A percentile compares a stretch with the other conserved stretches of the same genome.
Evolutionary conservation across 1,284 basidiomycete genomes (phyloP).

Genomic region (Rhodotorula glutinis): DNA sequence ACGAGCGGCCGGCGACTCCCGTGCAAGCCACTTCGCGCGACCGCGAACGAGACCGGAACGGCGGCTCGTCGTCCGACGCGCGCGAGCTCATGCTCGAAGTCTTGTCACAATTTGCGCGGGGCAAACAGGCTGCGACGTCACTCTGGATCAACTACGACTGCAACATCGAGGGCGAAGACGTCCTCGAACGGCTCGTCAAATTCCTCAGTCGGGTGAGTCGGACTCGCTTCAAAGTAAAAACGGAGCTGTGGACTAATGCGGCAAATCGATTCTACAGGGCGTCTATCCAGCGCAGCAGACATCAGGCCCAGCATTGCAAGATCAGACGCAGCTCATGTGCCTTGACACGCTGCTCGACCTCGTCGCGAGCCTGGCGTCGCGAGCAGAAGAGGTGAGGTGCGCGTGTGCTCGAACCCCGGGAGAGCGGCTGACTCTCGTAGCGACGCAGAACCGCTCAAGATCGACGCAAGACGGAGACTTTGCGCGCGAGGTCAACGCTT

Average conservation of each 20-base stretch:
- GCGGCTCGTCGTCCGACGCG: constrained; percentile 56
- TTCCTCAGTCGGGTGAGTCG: constrained; percentile 62
- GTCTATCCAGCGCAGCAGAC: constrained; percentile 63
- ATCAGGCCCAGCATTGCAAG: constrained; percentile 50
- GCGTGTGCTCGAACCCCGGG: too few species aligned
- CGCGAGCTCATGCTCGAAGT: constrained; percentile 88
- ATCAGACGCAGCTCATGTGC: constrained; percentile 78
- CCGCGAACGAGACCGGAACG: constrained; percentile 16
- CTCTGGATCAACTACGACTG: constrained; percentile 97
- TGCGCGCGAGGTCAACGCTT: constrained; percentile 60
- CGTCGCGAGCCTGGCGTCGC: constrained; percentile 80
- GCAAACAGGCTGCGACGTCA: constrained; percentile 86
- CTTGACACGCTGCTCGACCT: constrained; percentile 84
- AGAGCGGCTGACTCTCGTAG: too few species aligned
- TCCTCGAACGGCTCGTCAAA: constrained; percentile 85
- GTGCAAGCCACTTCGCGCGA: constrained; percentile 42
- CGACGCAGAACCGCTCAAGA: too few species aligned
- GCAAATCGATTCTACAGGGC: constrained; percentile 54
- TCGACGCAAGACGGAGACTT: constrained; percentile 54
- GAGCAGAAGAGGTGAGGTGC: constrained; percentile 63
- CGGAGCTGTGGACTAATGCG: too few species aligned
- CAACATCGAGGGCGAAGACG: constrained; percentile 91
- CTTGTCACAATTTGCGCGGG: constrained; percentile 70
- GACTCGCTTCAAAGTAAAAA: too few species aligned
- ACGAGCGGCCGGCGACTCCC: constrained; percentile 5